Conservation (phyloP, 345 rosid species). For the Populus euphratica region DNA sequence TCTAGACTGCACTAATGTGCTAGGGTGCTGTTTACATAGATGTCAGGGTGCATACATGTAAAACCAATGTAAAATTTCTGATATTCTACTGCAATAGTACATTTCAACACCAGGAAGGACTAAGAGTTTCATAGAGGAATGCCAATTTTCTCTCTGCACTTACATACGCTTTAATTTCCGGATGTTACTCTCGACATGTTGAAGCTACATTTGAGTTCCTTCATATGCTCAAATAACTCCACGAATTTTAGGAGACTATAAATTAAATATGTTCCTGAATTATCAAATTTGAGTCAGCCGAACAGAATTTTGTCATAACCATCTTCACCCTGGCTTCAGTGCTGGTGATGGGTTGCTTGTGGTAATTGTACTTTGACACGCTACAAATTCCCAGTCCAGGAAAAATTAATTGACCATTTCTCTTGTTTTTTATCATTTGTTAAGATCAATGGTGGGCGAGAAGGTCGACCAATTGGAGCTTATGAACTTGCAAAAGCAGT, state of each 20-base stretch:
- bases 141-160: background rate
- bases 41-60: background rate
- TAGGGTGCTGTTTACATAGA: background rate
- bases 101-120: background rate
- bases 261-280: background rate
- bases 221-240: background rate
- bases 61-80: background rate
- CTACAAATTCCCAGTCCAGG: background rate
- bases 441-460: slow-evolving; percentile 95
- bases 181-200: background rate
- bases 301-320: background rate
- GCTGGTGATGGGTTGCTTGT: background rate
- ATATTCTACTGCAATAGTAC: background rate
- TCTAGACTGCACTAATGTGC: background rate
- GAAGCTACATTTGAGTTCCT: background rate
- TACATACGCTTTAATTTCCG: background rate
- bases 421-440: background rate
- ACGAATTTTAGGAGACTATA: background rate
- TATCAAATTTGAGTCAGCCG: background rate
- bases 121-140: background rate
- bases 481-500: slow-evolving; percentile 96
- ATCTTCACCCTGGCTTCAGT: background rate
- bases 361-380: background rate
- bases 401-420: background rate
- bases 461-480: slow-evolving; percentile 95